Evolutionary conservation across 352 stramenopile genomes (phyloP), one percentile per base, ranked within the genome.

Genomic region (Achlya hypogyna): DNA sequence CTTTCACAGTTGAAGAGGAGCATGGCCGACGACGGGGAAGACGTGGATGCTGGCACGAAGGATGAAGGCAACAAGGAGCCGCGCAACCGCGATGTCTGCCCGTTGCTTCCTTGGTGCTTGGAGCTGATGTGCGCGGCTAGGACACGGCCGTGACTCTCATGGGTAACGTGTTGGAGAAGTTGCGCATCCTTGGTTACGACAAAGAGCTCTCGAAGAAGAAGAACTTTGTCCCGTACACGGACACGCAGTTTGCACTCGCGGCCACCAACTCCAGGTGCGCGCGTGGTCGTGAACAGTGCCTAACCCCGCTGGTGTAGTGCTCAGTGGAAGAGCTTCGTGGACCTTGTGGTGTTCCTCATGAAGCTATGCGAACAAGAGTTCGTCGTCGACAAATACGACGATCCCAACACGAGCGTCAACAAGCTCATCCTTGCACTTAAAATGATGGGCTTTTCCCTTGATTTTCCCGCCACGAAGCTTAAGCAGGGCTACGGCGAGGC

Each of bases 311-410:
- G 10, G 5, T n/a, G 31, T 29, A n/a, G 23, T 65, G 83, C 76
- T 56, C 85, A 93, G 71, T 89, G 92, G 63, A 91, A 89, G 69
- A 78, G 71, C 59, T 90, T 93, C 53, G 65, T 93, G 53, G 79
- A 90, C 40, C 72, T 93, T 22, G 75, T 87, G 23, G 75, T 76
- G 6, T 89, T 77, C 58, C 69, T 93, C 20, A 86, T 93, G 72
- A 89, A 89, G 63, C 75, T 84, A 43, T 84, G 77, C 70, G 74
- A 82, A 66, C 85, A 92, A 63, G 85, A 91, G 20, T 88, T 93
- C 62, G 75, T 79, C 25, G 78, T 93, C 45, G 85, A 93, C 78
- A 93, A 93, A 74, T 93, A 91, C 71, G 85, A 93, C 78, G 83
- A 93, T 73, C 80, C 84, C 31, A 89, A 87, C 72, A 91, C 85